phyloP scores from a whole-genome alignment of 2,329 filamentous ascomycete genomes.

The Macrophomina pseudophaseolina region DNA sequence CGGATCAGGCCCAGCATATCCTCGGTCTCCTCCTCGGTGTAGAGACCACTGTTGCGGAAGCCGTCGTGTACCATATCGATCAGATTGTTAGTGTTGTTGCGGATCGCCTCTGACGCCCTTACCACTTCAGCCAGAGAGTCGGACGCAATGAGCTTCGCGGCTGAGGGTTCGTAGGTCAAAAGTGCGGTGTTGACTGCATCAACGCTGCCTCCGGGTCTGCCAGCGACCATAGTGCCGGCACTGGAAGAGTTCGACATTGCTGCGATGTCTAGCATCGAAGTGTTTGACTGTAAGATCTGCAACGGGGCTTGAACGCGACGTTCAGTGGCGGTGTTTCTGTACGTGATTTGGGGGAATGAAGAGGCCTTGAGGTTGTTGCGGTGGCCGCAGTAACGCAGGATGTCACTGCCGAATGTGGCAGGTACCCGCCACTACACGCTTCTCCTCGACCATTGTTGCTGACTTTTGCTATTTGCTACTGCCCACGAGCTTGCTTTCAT shows the following conservation, averaged over 20 bases:
- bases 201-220: too few relatives aligned
- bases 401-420: too few relatives aligned
- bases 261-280: background rate
- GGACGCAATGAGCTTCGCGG: background rate
- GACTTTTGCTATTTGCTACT: too few relatives aligned
- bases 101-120: background rate
- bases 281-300: background rate
- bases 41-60: background rate
- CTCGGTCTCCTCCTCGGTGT: background rate
- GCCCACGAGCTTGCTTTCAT: too few relatives aligned
- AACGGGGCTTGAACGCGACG: too few relatives aligned
- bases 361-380: too few relatives aligned
- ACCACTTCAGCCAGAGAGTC: background rate
- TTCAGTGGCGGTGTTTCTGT: too few relatives aligned
- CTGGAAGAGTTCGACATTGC: background rate
- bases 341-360: too few relatives aligned
- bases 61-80: background rate
- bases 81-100: background rate
- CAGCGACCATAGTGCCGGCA: too few relatives aligned
- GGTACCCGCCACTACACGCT: too few relatives aligned
- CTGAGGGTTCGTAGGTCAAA: background rate
- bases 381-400: too few relatives aligned
- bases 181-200: background rate
- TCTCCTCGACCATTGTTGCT: too few relatives aligned
- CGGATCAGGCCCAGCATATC: slow-evolving; percentile 6